Percentiles rank a stretch among this genome's conserved stretches.
These are phyloP conservation scores for Phialophora macrospora DNA, from an alignment of 2,329 filamentous ascomycete species.

Conservation along the genomic window DNA sequence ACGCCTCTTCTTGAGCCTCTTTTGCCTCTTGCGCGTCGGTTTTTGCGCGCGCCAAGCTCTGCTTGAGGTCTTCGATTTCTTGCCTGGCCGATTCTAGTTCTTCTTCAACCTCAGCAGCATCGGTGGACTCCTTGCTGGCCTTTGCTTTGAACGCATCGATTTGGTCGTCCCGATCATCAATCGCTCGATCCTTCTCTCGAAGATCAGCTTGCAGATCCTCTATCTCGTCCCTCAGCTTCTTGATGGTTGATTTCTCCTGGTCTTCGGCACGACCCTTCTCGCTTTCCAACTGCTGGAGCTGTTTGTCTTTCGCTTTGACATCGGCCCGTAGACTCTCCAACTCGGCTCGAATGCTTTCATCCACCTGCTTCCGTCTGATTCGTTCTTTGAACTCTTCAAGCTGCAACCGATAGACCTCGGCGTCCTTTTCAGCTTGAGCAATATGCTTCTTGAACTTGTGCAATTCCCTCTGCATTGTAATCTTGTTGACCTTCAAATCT, in stretches of 20 bases:
- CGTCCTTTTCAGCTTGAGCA: constrained; percentile 78
- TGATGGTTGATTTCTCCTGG: constrained; percentile 62
- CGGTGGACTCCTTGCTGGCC: constrained; percentile 49
- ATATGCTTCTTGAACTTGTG: constrained; percentile 85
- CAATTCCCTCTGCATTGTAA: constrained; percentile 87
- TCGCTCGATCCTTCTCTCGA: constrained; percentile 73
- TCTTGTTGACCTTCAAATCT: constrained; percentile 88
- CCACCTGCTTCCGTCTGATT: constrained; percentile 73
- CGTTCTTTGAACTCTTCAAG: constrained; percentile 82
- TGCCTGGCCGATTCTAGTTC: constrained; percentile 54
- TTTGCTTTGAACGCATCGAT: constrained; percentile 67
- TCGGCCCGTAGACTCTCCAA: constrained; percentile 58
- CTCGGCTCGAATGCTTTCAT: constrained; percentile 70
- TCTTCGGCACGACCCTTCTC: constrained; percentile 63
- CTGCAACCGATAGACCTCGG: constrained; percentile 82
- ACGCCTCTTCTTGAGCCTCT: constrained; percentile 55
- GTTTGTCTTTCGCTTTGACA: constrained; percentile 54
- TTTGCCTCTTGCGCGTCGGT: constrained; percentile 48
- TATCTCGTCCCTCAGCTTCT: constrained; percentile 73
- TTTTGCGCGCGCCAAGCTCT: constrained; percentile 47
- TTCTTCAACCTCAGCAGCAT: constrained; percentile 55
- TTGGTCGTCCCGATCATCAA: constrained; percentile 77
- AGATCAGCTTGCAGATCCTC: constrained; percentile 76
- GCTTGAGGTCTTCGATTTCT: constrained; percentile 51
- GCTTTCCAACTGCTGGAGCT: constrained; percentile 62